Evolutionary conservation across 805 yeast species (phyloP).

Genomic region (Candida nitratophila): DNA sequence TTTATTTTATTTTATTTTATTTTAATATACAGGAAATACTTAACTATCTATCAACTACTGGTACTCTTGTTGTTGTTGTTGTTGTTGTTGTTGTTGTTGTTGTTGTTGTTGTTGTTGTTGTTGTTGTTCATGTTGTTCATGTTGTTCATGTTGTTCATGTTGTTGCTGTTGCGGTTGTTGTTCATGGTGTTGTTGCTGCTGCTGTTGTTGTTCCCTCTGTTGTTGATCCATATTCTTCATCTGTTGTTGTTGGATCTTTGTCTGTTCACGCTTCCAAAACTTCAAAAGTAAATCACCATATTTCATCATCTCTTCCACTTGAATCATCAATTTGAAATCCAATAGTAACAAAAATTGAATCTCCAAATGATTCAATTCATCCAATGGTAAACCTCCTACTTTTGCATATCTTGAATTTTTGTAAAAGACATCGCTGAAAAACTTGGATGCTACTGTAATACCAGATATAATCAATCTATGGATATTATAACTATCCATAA

Average conservation of each 20-base stretch:
- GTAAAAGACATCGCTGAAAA: conserved; percentile 90
- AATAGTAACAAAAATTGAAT: conserved; percentile 77
- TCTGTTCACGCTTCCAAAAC: conserved; percentile 74
- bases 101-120: neutral
- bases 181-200: neutral
- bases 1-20: too few relatives aligned
- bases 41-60: neutral
- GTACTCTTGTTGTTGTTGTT: neutral
- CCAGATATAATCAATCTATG: conserved; percentile 93
- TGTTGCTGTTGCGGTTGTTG: conserved; percentile 4
- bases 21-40: too few relatives aligned
- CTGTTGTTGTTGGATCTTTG: conserved; percentile 20
- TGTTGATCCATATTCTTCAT: conserved; percentile 1
- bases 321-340: conserved; percentile 82
- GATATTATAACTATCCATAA: conserved; percentile 92
- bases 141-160: conserved; percentile 9
- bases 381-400: conserved; percentile 91
- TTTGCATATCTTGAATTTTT: conserved; percentile 92
- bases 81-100: neutral
- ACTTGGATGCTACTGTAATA: conserved; percentile 90
- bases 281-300: conserved; percentile 81
- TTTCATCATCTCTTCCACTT: conserved; percentile 82
- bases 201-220: conserved; percentile 4
- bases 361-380: conserved; percentile 88
- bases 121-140: conserved; percentile 4